Evolutionary conservation across 2,329 filamentous ascomycete genomes (phyloP), one percentile per base, ranked within the genome.

Genomic region (Trichoderma polysporum): DNA sequence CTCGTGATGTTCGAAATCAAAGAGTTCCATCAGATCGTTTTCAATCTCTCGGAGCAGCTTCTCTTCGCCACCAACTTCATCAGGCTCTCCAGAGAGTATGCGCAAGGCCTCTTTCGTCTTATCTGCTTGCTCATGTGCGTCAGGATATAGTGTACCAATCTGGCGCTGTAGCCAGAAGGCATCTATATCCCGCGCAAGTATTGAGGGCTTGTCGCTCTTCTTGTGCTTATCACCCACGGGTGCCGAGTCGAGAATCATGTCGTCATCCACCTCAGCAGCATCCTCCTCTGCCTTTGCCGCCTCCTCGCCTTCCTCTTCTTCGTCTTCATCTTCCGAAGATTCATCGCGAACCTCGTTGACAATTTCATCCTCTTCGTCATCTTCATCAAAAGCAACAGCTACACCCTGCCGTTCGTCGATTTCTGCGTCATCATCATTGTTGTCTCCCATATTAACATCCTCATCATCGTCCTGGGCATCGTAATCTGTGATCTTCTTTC

Each of bases 401-500:
- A 99, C 95, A 84, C 95, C 95, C 78, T 99, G 93, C 58, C 93
- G 90, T 73, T 97, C 94, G 74, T 97, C 95, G 58, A 97, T 87
- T 76, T 97, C 94, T 33, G 87, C 90, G 69, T 88, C 88, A 3
- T 82, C 83, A 66, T 86, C 91, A 19, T 83, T 87, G 25, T 83
- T 85, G 31, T 88, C 85, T 67, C 87, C 90, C 73, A 90, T 89
- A 33, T 87, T 90, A 83, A 93, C 91, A 67, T 93, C 90, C 71
- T 97, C 94, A 70, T 98, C 94, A 35, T 97, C 95, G 71, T 98
- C 94, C 76, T 98, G 93, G 45, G 92, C 92, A 79, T 98, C 92
- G 79, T 98, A 99, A 78, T 99, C 95, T 58, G 95, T 99, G 70
- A 99, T 97, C 81, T 99, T 99, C 83, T 99, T 99, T 70, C 94